Base-by-base conservation (phyloP, 2,329 filamentous ascomycete species). In the Anthostomella pinea region DNA sequence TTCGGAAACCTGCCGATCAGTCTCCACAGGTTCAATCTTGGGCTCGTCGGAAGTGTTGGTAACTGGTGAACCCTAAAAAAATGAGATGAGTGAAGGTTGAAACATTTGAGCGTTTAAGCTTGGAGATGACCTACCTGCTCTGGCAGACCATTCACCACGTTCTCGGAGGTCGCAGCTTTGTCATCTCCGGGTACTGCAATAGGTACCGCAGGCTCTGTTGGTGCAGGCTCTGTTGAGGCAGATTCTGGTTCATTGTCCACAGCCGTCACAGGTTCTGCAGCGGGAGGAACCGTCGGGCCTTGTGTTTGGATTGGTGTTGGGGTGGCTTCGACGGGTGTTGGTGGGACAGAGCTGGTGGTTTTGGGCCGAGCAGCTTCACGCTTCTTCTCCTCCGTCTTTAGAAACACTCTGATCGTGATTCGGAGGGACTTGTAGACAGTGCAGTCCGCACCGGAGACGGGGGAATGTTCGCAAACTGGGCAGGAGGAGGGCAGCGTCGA, bases 311-410 rank as follows among this genome's bases (percentile, higher is more conserved):
- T 50, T 3, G 60, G 58, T 27, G 59, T 52, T 3, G 61, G 59
- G 19, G 62, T 63, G 5, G 65, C 56, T 35, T 73, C 72, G 26
- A 67, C 56, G 3, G 72, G 66, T 0, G 65, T 64, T 16, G 55
- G 48, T 4, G 68, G 64, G 3, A 65, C 54, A 20, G 63, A 64
- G 21, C 59, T 66, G 34, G 67, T 66, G 3, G 57, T 45, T 39
- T 75, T 79, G 0, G 70, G 65, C 28, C 77, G 73, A 27, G 71
- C 72, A 33, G 79, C 77, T 53, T 90, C 85, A 45, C 85, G 78
- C 65, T 94, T 95, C 73, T 94, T 95, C 63, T 95, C 86, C 51
- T 89, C 86, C 0, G 85, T 95, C 54, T 90, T 86, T 31, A 98
- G 67, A 57, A 95, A 98, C 9, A 93, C 87, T 51, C 87, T 85